Conservation (phyloP, 1,284 basidiomycete species). For the Stygiomarasmius scandens region DNA sequence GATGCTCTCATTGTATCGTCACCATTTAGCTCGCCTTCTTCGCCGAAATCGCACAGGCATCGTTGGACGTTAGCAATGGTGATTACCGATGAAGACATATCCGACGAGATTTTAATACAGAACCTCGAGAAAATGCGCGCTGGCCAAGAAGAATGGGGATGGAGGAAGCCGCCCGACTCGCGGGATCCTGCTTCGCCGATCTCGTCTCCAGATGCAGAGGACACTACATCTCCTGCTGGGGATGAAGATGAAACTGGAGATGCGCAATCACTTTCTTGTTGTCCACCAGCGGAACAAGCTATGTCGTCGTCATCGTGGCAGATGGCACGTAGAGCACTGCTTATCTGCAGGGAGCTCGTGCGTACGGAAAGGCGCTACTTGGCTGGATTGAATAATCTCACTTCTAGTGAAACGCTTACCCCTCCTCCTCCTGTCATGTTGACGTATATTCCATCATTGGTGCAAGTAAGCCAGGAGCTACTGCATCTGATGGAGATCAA, state of each 20-base stretch:
- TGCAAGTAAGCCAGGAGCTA: slow-evolving; percentile 29
- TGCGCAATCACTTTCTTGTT: neutral
- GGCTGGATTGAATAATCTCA: slow-evolving; percentile 28
- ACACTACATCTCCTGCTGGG: neutral
- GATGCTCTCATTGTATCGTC: neutral
- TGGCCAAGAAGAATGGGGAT: neutral
- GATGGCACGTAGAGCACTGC: slow-evolving; percentile 29
- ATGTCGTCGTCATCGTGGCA: slow-evolving; percentile 25
- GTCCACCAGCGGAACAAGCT: neutral
- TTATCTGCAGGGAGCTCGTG: slow-evolving; percentile 34
- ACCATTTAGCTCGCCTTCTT: neutral
- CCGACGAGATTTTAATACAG: slow-evolving; percentile 34
- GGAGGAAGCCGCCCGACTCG: neutral
- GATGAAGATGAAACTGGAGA: neutral
- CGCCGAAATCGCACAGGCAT: slow-evolving; percentile 34
- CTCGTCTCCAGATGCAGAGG: neutral
- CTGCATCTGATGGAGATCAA: slow-evolving; percentile 31
- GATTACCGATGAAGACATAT: slow-evolving; percentile 39
- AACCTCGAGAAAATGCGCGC: slow-evolving; percentile 32
- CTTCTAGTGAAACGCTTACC: slow-evolving; percentile 28
- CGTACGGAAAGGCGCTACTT: slow-evolving; percentile 37
- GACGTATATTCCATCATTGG: slow-evolving; percentile 29
- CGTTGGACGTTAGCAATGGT: slow-evolving; percentile 67
- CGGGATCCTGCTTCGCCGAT: neutral
- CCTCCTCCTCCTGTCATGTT: slow-evolving; percentile 30